These are phyloP conservation scores for Pelargonium citronellum DNA, from an alignment of 441 rosid species.

Conservation along the genomic window DNA sequence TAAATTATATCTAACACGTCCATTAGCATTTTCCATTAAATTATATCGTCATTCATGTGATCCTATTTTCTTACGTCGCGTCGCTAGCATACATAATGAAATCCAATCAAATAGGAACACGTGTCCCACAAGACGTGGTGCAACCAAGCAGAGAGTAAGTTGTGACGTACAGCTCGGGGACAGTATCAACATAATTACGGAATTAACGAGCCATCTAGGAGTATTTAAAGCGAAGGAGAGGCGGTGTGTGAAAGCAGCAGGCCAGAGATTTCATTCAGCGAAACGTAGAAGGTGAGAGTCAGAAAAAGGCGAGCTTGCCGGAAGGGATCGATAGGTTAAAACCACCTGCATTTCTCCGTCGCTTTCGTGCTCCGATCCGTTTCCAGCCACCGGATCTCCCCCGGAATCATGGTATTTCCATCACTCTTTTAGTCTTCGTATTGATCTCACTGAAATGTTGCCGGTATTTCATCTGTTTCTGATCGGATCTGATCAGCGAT, in stretches of 20 bases:
- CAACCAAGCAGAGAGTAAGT: conserved; percentile 24
- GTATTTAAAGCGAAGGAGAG: neutral
- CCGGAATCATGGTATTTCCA: neutral
- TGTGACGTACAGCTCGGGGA: conserved; percentile 25
- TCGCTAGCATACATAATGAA: neutral
- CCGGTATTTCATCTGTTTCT: neutral
- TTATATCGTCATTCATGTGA: too few relatives aligned
- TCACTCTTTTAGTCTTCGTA: neutral
- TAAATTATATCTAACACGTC: too few relatives aligned
- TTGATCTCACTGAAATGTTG: neutral
- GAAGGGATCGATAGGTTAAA: neutral
- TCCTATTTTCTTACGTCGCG: too few relatives aligned
- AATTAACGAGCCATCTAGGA: neutral
- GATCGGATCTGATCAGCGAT: too few relatives aligned
- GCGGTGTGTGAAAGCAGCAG: neutral
- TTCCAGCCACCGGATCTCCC: neutral
- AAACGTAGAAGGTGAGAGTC: too few relatives aligned
- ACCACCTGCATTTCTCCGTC: conserved; percentile 4
- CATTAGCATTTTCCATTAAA: too few relatives aligned
- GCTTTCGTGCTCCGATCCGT: neutral
- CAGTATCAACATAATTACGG: neutral
- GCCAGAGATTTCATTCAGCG: neutral
- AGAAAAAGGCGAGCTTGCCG: neutral
- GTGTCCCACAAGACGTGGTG: neutral
- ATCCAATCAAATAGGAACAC: conserved; percentile 17